Base-by-base conservation (phyloP, 2,329 filamentous ascomycete genomes). In the Aspergillus candidus region DNA sequence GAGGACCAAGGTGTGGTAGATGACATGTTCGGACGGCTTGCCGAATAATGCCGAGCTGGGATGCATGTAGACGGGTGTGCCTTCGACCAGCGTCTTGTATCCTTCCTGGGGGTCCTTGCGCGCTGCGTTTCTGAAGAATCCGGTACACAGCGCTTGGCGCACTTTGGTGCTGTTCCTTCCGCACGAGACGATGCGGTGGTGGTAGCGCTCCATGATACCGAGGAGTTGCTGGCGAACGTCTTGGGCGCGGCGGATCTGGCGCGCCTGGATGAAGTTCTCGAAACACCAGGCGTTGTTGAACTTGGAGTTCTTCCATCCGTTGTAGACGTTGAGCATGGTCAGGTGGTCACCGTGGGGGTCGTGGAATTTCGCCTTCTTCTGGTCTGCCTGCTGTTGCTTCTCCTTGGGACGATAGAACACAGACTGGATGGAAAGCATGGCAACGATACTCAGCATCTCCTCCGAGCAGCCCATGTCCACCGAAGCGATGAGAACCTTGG, bases 331-430 rank as follows among this genome's bases (percentile, higher is more conserved):
- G 35, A 98, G 79, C 0, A 97, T 76, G 0, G 93, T 98, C 11
- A 98, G 75, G 60, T 98, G 93, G 61, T 98, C 93, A 41, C 93
- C 93, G 44, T 88, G 82, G 0, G 91, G 86, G 59, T 98, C 93
- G 70, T 96, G 88, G 70, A 98, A 98, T 65, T 96, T 96, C 53
- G 89, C 78, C 69, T 96, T 96, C 74, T 97, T 97, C 67, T 96
- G 88, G 61, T 98, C 93, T 3, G 94, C 93, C 65, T 95, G 88
- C 38, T 86, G 78, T 61, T 97, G 91, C 71, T 98, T 98, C 63
- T 98, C 94, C 60, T 96, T 95, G 0, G 94, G 93, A 0, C 94
- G 83, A 67, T 96, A 94, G 70, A 97, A 98, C 35, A 96, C 81
- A 3, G 80, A 86, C 43, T 85, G 82, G 8, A 93, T 82, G 32